Base-by-base conservation (phyloP, 148 eudicot genomes). In the Nepenthes mirabilis region DNA sequence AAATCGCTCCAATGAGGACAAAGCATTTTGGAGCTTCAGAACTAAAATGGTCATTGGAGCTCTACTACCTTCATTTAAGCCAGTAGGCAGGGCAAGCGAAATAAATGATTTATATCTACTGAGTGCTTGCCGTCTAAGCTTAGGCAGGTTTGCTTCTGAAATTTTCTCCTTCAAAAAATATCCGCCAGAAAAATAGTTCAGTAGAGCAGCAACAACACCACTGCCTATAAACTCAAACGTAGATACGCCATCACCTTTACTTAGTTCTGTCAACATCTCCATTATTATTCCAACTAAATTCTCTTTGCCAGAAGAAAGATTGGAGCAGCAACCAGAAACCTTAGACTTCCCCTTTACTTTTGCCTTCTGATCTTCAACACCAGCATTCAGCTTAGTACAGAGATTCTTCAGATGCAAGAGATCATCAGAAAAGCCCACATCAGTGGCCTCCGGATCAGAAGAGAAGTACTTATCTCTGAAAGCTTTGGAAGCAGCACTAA, bases 221-320 rank as follows among this genome's bases (percentile, higher is more conserved):
- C 99, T 94, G 13, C 99, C 99, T 66, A 81, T 86, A 65, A 94
- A 94, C 79, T 94, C 99, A 72, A 89, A 94, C 34, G 95, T 89
- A 36, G 99, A 94, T 54, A 94, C 95, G 60, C 99, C 95, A 72
- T 84, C 97, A 45, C 88, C 97, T 72, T 84, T 89, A 75, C 80
- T 79, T 47, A 94, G 82, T 75, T 94, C 99, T 5, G 60, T 70
- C 56, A 94, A 83, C 86, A 94, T 89, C 66, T 82, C 95, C 57
- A 82, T 66, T 66, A 94, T 74, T 65, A 81, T 84, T 55, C 71
- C 75, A 66, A 76, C 78, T 65, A 94, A 81, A 61, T 76, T 73
- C 64, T 84, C 99, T 71, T 89, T 97, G 70, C 83, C 76, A 53
- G 77, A 71, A 45, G 86, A 81, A 56, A 77, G 61, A 58, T 89